phyloP scores from a whole-genome alignment of 2,329 filamentous ascomycete genomes.

The Blumeriella jaapii region DNA sequence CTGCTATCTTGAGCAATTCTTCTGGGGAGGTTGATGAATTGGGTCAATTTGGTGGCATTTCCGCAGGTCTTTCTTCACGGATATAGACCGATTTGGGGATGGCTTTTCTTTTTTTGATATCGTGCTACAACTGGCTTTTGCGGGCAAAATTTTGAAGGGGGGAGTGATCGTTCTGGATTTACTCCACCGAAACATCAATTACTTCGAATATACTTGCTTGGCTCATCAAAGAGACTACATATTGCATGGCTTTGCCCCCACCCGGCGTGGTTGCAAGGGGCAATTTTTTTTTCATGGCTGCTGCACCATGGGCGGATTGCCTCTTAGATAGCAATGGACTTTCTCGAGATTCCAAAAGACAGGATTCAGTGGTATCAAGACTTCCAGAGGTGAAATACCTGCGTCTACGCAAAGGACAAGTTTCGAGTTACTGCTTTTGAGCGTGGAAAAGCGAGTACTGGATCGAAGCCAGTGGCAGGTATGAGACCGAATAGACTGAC shows the following conservation, averaged over 20 bases:
- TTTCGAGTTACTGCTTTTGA: no score
- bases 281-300: neutral
- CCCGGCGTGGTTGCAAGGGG: no score
- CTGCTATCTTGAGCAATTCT: neutral
- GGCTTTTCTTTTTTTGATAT: neutral
- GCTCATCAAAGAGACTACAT: neutral
- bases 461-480: no score
- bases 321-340: neutral
- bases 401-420: no score
- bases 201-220: neutral
- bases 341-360: no score
- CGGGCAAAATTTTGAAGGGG: neutral
- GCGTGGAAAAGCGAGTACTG: no score
- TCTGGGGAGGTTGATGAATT: neutral
- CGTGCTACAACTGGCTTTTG: neutral
- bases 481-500: no score
- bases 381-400: no score
- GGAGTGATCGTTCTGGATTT: neutral
- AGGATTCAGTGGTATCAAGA: no score
- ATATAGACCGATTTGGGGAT: slow-evolving; percentile 1
- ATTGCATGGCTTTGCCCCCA: slow-evolving; percentile 1
- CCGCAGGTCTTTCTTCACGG: neutral
- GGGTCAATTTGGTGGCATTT: neutral
- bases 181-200: neutral
- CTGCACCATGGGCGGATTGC: neutral